A percentile compares a stretch with the other conserved stretches of the same genome.
Evolutionary conservation across 768 basidiomycete species (phyloP).

Genomic region (Galerina sulciceps): DNA sequence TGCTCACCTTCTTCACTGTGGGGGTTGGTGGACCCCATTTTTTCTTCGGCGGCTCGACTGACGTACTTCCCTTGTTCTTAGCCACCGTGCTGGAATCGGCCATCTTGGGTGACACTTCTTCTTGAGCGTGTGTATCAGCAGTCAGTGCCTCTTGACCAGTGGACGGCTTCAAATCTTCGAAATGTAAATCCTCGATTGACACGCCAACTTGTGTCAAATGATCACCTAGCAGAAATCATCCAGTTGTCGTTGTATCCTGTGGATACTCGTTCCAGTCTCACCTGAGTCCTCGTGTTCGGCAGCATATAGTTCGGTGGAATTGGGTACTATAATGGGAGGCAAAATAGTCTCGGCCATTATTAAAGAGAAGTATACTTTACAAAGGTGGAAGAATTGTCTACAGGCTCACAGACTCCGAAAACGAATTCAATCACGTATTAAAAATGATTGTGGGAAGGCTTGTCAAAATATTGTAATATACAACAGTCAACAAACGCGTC

Average conservation of each 20-base stretch:
- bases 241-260: constrained; percentile 1
- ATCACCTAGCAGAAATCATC: constrained; percentile 23
- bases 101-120: constrained; percentile 26
- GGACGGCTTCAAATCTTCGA: constrained; percentile 19
- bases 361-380: constrained; percentile 11
- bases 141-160: neutral
- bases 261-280: constrained; percentile 21
- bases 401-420: neutral
- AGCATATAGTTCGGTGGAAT: constrained; percentile 16
- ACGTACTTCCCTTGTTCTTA: constrained; percentile 41
- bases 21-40: constrained; percentile 54
- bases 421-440: constrained; percentile 1
- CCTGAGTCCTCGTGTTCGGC: constrained; percentile 28
- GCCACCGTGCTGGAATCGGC: constrained; percentile 22
- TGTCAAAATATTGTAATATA: constrained; percentile 13
- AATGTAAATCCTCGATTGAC: constrained; percentile 14
- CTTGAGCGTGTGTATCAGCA: constrained; percentile 2
- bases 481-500: constrained; percentile 38
- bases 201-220: constrained; percentile 19
- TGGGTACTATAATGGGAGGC: constrained; percentile 14
- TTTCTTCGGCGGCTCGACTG: constrained; percentile 49
- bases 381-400: constrained; percentile 9
- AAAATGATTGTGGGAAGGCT: constrained; percentile 32
- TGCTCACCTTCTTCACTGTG: constrained; percentile 68
- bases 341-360: constrained; percentile 34